Evolutionary conservation across 805 yeast species (phyloP).

Genomic region (Isabelozyma rhagii): DNA sequence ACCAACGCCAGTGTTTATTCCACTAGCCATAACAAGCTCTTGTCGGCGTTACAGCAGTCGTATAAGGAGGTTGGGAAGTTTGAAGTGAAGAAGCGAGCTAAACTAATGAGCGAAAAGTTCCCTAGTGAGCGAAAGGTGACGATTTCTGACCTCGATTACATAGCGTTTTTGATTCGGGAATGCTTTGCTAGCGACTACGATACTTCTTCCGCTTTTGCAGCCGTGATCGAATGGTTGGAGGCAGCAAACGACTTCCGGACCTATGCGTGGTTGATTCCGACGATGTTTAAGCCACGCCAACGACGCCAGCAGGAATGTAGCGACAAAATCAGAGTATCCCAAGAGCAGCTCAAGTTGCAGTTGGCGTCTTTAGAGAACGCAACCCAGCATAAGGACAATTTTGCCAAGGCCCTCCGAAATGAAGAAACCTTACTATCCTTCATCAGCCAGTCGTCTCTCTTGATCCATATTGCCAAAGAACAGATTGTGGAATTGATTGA

Average conservation of each 20-base stretch:
- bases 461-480: slow-evolving; percentile 14
- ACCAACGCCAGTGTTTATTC: slow-evolving; percentile 4
- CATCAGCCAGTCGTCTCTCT: slow-evolving; percentile 21
- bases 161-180: slow-evolving; percentile 16
- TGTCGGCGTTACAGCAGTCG: slow-evolving; percentile 22
- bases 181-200: slow-evolving; percentile 12
- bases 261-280: slow-evolving; percentile 12
- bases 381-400: neutral
- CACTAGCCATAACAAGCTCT: slow-evolving; percentile 18
- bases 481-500: slow-evolving; percentile 10
- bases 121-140: slow-evolving; percentile 10
- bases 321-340: slow-evolving; percentile 9
- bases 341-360: slow-evolving; percentile 1
- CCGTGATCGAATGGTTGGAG: slow-evolving; percentile 20
- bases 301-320: slow-evolving; percentile 13
- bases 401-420: slow-evolving; percentile 5
- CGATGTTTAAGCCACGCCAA: slow-evolving; percentile 5
- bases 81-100: slow-evolving; percentile 18
- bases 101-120: slow-evolving; percentile 14
- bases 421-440: slow-evolving; percentile 24
- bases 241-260: slow-evolving; percentile 27
- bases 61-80: slow-evolving; percentile 27
- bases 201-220: slow-evolving; percentile 12
- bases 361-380: slow-evolving; percentile 1
- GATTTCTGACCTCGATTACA: slow-evolving; percentile 21